Evolutionary conservation across 2,329 filamentous ascomycete genomes (phyloP).

Genomic region (Phialemonium atrogriseum): DNA sequence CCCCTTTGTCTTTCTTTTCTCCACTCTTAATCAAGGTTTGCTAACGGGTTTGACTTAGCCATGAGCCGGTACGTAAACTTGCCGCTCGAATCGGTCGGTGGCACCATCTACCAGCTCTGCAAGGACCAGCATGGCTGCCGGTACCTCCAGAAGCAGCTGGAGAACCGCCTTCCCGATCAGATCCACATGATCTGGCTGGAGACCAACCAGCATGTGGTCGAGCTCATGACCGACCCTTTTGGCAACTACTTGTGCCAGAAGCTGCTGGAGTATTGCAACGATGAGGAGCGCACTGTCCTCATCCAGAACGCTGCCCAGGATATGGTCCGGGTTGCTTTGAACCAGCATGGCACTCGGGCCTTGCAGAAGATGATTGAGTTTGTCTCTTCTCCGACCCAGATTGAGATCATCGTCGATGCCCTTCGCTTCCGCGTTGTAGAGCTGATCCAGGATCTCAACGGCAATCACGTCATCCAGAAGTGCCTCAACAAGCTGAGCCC

Average conservation of each 20-base stretch:
- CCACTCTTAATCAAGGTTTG: not conserved
- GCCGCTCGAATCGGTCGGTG: conserved; percentile 69
- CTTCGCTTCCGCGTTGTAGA: conserved; percentile 80
- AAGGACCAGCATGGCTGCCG: conserved; percentile 98
- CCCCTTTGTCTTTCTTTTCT: not conserved
- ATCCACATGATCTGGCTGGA: conserved; percentile 92
- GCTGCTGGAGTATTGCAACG: conserved; percentile 87
- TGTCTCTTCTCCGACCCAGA: conserved; percentile 77
- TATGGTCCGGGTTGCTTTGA: conserved; percentile 88
- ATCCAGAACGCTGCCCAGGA: conserved; percentile 83
- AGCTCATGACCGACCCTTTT: conserved; percentile 98
- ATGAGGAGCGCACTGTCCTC: conserved; percentile 87
- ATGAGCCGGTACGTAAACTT: conserved; percentile 80
- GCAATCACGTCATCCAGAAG: conserved; percentile 98
- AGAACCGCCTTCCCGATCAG: conserved; percentile 76
- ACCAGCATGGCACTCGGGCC: conserved; percentile 93
- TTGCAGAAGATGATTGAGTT: conserved; percentile 99
- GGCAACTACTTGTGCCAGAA: conserved; percentile 99
- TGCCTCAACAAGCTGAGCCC: conserved; percentile 90
- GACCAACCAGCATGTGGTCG: conserved; percentile 86
- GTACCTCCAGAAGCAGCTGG: conserved; percentile 93
- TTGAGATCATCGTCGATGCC: conserved; percentile 78
- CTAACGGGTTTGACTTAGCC: conserved; percentile 31
- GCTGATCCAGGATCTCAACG: conserved; percentile 93
- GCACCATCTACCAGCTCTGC: conserved; percentile 83